Conservation (phyloP, 2,329 filamentous ascomycete genomes). For the Phoma sp. region DNA sequence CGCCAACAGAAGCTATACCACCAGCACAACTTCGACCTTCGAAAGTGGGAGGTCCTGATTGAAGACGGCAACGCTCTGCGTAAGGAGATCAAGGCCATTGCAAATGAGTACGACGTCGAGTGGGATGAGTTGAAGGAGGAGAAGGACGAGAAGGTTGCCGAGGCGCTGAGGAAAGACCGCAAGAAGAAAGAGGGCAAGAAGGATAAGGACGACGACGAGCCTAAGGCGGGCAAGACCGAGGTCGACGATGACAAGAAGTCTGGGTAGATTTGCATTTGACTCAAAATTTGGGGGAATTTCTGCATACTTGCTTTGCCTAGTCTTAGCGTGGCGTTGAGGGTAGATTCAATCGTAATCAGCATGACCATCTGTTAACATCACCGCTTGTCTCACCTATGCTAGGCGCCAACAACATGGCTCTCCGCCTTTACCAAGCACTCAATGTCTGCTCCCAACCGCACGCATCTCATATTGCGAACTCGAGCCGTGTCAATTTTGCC, state of each 20-base stretch:
- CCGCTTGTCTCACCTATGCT: too few species aligned
- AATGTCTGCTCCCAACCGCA: too few species aligned
- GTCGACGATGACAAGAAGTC: conserved; percentile 1
- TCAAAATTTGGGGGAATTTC: too few species aligned
- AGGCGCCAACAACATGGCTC: not conserved
- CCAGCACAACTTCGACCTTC: conserved; percentile 74
- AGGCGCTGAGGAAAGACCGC: conserved; percentile 59
- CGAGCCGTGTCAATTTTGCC: too few species aligned
- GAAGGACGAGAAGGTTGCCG: conserved; percentile 64
- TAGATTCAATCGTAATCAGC: not conserved
- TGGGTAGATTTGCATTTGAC: not conserved
- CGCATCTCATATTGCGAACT: too few species aligned
- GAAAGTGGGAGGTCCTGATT: conserved; percentile 77
- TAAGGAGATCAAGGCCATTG: conserved; percentile 78
- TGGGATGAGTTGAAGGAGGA: conserved; percentile 83
- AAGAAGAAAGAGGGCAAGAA: conserved; percentile 45
- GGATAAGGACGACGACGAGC: conserved; percentile 40
- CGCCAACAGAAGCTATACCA: conserved; percentile 80
- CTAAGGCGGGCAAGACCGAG: conserved; percentile 13
- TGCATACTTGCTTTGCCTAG: not conserved
- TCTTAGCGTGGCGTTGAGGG: conserved; percentile 16
- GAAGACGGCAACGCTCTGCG: conserved; percentile 80
- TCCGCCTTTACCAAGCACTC: not conserved
- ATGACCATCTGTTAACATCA: not conserved
- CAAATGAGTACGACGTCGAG: conserved; percentile 86